These are phyloP conservation scores for Talaromyces piceae DNA, from an alignment of 2,329 filamentous ascomycete species.

Conservation along the genomic window DNA sequence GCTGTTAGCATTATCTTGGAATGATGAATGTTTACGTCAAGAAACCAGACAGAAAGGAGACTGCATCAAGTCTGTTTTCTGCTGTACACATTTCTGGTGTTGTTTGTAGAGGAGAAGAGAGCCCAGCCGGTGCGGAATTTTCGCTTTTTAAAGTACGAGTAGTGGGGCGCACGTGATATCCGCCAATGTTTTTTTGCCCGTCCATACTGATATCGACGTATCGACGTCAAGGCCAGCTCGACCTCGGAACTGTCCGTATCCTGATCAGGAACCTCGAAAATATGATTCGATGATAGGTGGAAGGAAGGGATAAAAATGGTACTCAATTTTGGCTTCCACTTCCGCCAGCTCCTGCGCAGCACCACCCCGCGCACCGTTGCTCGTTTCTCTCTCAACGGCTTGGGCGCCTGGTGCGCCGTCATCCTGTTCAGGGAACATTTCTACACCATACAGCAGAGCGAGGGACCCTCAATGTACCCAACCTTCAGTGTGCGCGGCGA, in stretches of 20 bases:
- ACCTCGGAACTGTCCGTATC: no score
- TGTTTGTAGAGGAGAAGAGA: background rate
- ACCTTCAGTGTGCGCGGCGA: conserved; percentile 65
- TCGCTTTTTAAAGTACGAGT: background rate
- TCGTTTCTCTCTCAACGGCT: conserved; percentile 23
- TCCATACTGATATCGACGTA: no score
- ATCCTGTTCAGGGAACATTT: conserved; percentile 49
- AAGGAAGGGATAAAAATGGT: background rate
- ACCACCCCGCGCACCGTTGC: conserved; percentile 18
- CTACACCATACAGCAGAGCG: conserved; percentile 52
- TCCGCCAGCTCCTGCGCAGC: conserved; percentile 21
- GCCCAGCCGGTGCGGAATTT: background rate
- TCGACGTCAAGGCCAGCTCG: no score
- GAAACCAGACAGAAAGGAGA: background rate
- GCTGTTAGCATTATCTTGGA: conserved; percentile 19
- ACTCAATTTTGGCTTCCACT: conserved; percentile 21
- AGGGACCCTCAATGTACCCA: conserved; percentile 82
- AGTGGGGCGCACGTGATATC: background rate
- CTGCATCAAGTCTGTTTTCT: background rate
- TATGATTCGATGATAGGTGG: no score
- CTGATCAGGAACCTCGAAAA: no score
- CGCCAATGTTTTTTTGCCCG: background rate
- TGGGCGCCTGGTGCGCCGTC: conserved; percentile 29
- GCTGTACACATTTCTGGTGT: background rate
- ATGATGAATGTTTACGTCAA: background rate